phyloP scores from a whole-genome alignment of 306 rosid species.

The Fragaria ananassa region DNA sequence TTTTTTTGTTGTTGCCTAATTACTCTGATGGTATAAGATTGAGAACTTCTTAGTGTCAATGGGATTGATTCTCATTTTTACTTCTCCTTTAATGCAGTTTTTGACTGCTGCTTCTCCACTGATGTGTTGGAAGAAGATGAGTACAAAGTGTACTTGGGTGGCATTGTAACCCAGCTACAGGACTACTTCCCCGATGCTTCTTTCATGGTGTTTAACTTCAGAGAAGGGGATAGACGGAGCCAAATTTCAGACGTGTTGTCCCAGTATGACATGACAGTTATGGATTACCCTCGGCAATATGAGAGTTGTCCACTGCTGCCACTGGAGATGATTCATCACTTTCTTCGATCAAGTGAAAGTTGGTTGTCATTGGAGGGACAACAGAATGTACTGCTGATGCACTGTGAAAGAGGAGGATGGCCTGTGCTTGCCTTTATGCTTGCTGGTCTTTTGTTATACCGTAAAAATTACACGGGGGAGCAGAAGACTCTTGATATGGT shows the following conservation, averaged over 20 bases:
- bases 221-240: slow-evolving; percentile 81
- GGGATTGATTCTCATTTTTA: neutral
- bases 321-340: slow-evolving; percentile 93
- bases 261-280: slow-evolving; percentile 94
- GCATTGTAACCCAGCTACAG: slow-evolving; percentile 86
- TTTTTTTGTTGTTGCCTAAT: neutral
- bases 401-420: slow-evolving; percentile 98
- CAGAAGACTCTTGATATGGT: slow-evolving; percentile 96
- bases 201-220: slow-evolving; percentile 92
- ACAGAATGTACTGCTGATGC: slow-evolving; percentile 91
- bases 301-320: slow-evolving; percentile 90
- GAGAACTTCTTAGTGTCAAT: neutral
- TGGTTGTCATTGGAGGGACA: slow-evolving; percentile 96
- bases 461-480: slow-evolving; percentile 91
- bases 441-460: slow-evolving; percentile 77
- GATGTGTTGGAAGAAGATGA: slow-evolving; percentile 85
- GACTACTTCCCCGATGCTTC: slow-evolving; percentile 92
- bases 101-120: slow-evolving; percentile 96
- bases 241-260: slow-evolving; percentile 76
- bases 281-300: slow-evolving; percentile 95
- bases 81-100: slow-evolving; percentile 45
- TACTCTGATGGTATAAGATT: neutral
- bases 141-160: slow-evolving; percentile 76
- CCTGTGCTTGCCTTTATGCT: slow-evolving; percentile 98
- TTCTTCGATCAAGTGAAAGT: slow-evolving; percentile 96